Evolutionary conservation across 257 asterid genomes (phyloP), one percentile per base, ranked within the genome.

Genomic region (Nicotiana obtusifolia): DNA sequence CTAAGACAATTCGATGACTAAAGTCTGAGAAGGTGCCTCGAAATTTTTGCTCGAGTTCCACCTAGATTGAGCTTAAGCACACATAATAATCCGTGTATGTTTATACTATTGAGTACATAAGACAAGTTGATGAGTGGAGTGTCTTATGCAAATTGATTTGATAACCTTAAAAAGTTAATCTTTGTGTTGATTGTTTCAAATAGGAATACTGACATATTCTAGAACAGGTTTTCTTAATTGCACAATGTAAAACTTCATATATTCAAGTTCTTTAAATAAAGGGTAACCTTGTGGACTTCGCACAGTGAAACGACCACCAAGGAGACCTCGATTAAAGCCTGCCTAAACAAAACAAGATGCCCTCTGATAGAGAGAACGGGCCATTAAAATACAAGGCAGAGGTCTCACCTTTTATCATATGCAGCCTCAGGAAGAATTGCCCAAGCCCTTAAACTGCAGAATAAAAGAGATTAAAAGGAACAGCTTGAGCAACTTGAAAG

Each of bases 371-470:
- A 41, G 59, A 71, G 19, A 44, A 44, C n/a, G 33, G 24, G 10
- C 60, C 7, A 71, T 5, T 71, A 6, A 22, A 57, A 71, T 71
- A 22, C 78, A 15, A 15, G 31, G 31, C 47, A 37, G 19, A 37
- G 5, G 15, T 83, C 92, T 87, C 84, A 96, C 99, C 99, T 92
- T 83, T 85, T 92, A 82, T 83, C 83, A 82, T 96, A 96, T 68
- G 88, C 87, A 75, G 84, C 86, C 88, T 96, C 99, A 71, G 97
- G 95, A 84, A 96, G 98, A 64, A 96, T 88, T 81, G 89, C 88
- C 99, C 99, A 96, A 76, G 92, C 92, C 89, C 84, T 92, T 89
- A 96, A 89, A 86, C 98, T 95, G 88, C 75, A 64, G 82, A 81
- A 44, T 26, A 57, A 68, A 76, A 41, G 80, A 73, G 81, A 22